Evolutionary conservation across 129 eudicot genomes (phyloP).

Genomic region (Erigeron canadensis): DNA sequence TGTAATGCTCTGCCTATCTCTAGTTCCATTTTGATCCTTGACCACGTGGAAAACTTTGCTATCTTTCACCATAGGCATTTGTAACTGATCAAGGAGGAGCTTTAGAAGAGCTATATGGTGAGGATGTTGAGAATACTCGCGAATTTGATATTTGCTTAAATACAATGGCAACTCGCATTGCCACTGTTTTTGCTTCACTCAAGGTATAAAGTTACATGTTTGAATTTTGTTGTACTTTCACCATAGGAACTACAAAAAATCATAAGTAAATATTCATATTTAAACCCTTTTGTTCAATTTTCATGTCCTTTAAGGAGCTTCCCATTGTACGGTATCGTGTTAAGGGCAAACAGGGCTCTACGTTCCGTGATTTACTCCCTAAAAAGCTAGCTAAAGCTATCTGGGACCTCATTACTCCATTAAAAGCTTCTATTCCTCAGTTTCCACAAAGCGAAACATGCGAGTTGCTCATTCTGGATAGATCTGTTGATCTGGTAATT

Average conservation of each 20-base stretch:
- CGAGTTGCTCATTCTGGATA: conserved; percentile 84
- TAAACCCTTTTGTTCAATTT: conserved; percentile 20
- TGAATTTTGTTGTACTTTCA: background rate
- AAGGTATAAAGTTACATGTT: conserved; percentile 48
- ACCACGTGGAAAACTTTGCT: conserved; percentile 10
- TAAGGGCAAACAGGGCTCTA: conserved; percentile 45
- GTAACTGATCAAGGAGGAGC: conserved; percentile 90
- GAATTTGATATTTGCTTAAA: conserved; percentile 54
- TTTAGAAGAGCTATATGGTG: conserved; percentile 67
- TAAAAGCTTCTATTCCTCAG: conserved; percentile 70
- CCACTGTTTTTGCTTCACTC: conserved; percentile 94
- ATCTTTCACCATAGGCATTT: conserved; percentile 53
- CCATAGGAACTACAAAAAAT: no score
- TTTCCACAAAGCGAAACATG: conserved; percentile 89
- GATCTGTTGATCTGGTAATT: conserved; percentile 84
- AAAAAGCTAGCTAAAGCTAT: conserved; percentile 72
- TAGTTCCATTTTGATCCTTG: conserved; percentile 13
- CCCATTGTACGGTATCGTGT: conserved; percentile 82
- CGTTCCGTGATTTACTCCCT: conserved; percentile 59
- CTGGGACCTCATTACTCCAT: conserved; percentile 52
- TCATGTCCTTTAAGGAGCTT: conserved; percentile 52
- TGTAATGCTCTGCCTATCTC: background rate
- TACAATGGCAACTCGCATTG: conserved; percentile 73
- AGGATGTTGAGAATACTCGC: conserved; percentile 54
- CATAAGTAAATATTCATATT: background rate